phyloP scores from a whole-genome alignment of 139 green algal species.

The Eudorina sp. region DNA sequence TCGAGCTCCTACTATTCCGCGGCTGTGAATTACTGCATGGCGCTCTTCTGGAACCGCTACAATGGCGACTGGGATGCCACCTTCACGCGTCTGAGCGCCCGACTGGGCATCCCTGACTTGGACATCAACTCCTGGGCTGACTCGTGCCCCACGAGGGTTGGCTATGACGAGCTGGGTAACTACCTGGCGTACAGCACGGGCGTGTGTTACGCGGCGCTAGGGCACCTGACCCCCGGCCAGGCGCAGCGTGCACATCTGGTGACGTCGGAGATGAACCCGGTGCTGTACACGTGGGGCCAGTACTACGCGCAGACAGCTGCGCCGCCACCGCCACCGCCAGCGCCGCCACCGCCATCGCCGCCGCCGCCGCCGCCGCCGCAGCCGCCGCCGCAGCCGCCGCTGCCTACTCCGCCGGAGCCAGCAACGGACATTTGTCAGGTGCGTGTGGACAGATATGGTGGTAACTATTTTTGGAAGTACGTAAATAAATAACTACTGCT shows the following conservation, averaged over 20 bases:
- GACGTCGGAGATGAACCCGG: neutral
- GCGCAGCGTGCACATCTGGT: neutral
- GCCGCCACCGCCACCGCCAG: neutral
- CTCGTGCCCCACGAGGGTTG: neutral
- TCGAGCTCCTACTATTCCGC: neutral
- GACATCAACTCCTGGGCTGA: slow-evolving; percentile 14
- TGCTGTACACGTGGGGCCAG: neutral
- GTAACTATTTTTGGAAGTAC: neutral
- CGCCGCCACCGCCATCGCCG: neutral
- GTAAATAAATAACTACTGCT: no score
- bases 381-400: neutral
- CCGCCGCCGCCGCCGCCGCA: neutral
- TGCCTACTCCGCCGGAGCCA: neutral
- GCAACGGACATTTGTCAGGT: neutral
- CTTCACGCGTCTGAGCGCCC: neutral
- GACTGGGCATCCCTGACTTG: neutral
- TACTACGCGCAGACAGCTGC: neutral
- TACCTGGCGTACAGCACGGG: no score
- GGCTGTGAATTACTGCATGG: slow-evolving; percentile 4
- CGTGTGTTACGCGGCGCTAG: no score
- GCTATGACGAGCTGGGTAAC: slow-evolving; percentile 40
- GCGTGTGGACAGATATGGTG: neutral
- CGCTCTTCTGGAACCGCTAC: slow-evolving; percentile 20
- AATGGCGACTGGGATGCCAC: slow-evolving; percentile 14
- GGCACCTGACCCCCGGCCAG: neutral